Conservation (phyloP, 164 flowering plant genomes). For the Nymphaea colorata region DNA sequence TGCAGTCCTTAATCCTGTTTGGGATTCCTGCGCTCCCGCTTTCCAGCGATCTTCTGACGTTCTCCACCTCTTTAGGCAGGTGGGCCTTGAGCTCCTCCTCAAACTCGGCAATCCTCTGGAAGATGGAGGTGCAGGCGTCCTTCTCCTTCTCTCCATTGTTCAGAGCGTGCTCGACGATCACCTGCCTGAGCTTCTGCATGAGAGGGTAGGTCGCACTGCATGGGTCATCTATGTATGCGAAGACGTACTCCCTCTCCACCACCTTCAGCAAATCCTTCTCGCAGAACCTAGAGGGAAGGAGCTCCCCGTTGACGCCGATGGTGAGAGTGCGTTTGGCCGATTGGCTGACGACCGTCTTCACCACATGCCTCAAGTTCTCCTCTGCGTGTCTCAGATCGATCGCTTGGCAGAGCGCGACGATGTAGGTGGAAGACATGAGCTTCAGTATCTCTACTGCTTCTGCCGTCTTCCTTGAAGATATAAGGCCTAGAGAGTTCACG, state of each 20-base stretch:
- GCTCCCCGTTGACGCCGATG: conserved; percentile 38
- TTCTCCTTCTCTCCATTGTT: conserved; percentile 23
- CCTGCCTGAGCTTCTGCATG: conserved; percentile 52
- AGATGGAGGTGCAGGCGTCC: conserved; percentile 26
- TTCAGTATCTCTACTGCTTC: conserved; percentile 50
- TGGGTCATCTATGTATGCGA: conserved; percentile 47
- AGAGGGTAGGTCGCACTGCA: conserved; percentile 36
- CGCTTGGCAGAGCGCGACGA: conserved; percentile 51
- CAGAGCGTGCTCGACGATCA: conserved; percentile 45
- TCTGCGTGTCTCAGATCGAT: conserved; percentile 53
- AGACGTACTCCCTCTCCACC: conserved; percentile 35
- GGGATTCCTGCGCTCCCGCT: conserved; percentile 21
- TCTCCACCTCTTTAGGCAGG: conserved; percentile 38
- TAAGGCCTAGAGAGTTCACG: conserved; percentile 54
- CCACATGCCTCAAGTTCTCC: conserved; percentile 39
- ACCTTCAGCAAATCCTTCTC: conserved; percentile 50
- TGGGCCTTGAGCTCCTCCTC: conserved; percentile 34
- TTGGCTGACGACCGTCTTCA: conserved; percentile 43
- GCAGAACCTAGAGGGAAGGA: conserved; percentile 47
- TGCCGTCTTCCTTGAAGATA: conserved; percentile 45
- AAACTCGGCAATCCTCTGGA: conserved; percentile 29
- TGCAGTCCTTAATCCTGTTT: conserved; percentile 42
- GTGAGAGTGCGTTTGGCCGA: conserved; percentile 38
- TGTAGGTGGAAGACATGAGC: conserved; percentile 46
- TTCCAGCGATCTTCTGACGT: conserved; percentile 19